A percentile compares a stretch with the other conserved stretches of the same genome.
These are phyloP conservation scores for Lyophyllum shimeji DNA, from an alignment of 768 basidiomycete species.

Conservation along the genomic window DNA sequence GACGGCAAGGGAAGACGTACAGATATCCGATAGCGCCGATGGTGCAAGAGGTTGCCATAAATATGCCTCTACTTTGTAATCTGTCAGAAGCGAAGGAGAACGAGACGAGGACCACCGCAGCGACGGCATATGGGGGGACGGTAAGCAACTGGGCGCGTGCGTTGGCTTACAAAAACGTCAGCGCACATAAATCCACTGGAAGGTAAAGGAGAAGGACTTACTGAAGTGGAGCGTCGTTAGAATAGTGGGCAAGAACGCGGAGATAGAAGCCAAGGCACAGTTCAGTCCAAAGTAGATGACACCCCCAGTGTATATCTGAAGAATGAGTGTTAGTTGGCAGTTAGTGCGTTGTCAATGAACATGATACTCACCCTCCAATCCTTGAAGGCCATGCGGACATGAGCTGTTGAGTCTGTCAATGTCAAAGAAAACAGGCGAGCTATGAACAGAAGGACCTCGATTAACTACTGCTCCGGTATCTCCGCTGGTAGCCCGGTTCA, in stretches of 20 bases:
- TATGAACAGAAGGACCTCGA: conserved; percentile 39
- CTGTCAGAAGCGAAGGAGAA: conserved; percentile 67
- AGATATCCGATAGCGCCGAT: conserved; percentile 64
- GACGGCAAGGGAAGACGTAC: conserved; percentile 33
- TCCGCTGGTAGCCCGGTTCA: conserved; percentile 64
- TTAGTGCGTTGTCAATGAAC: not conserved
- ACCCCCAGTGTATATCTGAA: conserved; percentile 62
- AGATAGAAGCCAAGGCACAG: conserved; percentile 73
- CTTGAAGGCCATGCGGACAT: conserved; percentile 58
- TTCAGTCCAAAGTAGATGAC: conserved; percentile 80
- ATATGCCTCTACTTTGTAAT: conserved; percentile 56
- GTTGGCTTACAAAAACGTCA: conserved; percentile 40
- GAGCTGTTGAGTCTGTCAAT: conserved; percentile 37
- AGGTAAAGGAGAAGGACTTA: conserved; percentile 31
- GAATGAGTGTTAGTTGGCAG: not conserved
- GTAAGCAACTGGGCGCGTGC: conserved; percentile 72
- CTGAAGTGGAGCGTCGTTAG: conserved; percentile 72
- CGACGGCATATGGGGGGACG: conserved; percentile 79
- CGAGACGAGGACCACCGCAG: conserved; percentile 58
- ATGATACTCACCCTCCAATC: conserved; percentile 66
- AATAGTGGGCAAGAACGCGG: conserved; percentile 83
- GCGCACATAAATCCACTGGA: not conserved
- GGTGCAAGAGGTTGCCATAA: conserved; percentile 41
- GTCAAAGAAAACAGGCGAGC: not conserved
- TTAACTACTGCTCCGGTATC: conserved; percentile 67